Base-by-base conservation (phyloP, 805 yeast species). In the Hanseniaspora guilliermondii region DNA sequence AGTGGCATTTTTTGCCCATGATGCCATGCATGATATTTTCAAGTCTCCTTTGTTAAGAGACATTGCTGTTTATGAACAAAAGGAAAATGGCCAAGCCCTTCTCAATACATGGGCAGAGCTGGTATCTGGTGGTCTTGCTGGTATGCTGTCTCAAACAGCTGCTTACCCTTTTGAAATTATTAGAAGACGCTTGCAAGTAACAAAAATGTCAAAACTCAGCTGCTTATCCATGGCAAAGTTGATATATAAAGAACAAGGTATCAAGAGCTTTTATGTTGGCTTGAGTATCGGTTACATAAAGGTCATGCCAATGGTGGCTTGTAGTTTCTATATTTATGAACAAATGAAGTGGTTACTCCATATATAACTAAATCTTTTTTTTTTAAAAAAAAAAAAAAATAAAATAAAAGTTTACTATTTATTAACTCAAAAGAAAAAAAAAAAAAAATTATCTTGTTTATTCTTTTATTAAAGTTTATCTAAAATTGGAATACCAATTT, bases 121-220 rank as follows among this genome's bases (percentile, higher is more conserved):
- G 47, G 64, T 79, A 4, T 96, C 97, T 6, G 98, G 98, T 55
- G 98, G 97, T 1, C 62, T 85, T n/a, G 95, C 97, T 0, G 98
- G 98, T 12, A 78, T 91, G 83, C 75, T 80, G 37, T 87, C 97
- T 1, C 98, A 93, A 68, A 87, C 97, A 1, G 94, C 97, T 0
- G 91, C 96, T 5, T 93, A 93, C 64, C 98, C 98, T 1, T 84
- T 93, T 60, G 99, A 93, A 69, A 96, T 93, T 39, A 79, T 93
- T 22, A 76, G 98, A 64, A 77, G 99, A 67, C 75, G 97, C 62
- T 82, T 93, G 86, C 99, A 93, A 70, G 98, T 93, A 24, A 89
- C 95, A 37, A 42, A 76, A 75, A 66, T 80, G 75, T 61, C 68
- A 75, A 55, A 70, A 80, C 22, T 55, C 47, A 49, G 49, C 22